Evolutionary conservation across 2,329 filamentous ascomycete genomes (phyloP), one percentile per base, ranked within the genome.

Genomic region (Ophiocordyceps polyrhachis-furcata): DNA sequence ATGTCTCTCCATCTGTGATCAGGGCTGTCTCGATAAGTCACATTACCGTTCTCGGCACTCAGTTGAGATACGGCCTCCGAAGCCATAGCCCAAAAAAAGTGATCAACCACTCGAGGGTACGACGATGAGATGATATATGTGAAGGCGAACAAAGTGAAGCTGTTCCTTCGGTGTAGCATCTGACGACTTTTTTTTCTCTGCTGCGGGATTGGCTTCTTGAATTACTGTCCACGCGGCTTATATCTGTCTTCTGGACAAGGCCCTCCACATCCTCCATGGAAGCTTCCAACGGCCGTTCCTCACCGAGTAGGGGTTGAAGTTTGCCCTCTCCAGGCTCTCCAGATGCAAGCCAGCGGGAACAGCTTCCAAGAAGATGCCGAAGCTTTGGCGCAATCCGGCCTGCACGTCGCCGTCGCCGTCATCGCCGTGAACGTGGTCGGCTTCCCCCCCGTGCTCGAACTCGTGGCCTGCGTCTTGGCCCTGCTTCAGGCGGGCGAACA

Each of bases 381-480:
- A 91, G 0, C 78, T 81, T 32, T 73, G 72, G 43, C 81, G 55
- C 29, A 75, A 53, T 49, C 70, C 62, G 44, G 53, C 54, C 41
- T 57, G 50, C 0, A 62, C 62, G 38, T 62, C 61, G 41, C 61
- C 62, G 38, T 62, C 61, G 41, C 61, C 65, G 28, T 59, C 53
- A 47, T 56, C 55, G 13, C 58, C 51, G 50, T 77, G 74, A 3
- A 67, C 56, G 52, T 77, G 73, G 35, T 82, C 84, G 43, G 78
- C 78, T 56, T 94, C 86, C 28, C 78, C 75, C 48, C 82, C 73
- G 56, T 95, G 84, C 62, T 96, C 89, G 58, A 89, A 95, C 5
- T 84, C 85, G 58, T 95, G 89, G 0, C 81, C 85, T 0, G 84
- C 75, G 43, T 77, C 79, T 52, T 81, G 65, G 2, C 87, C 85